Evolutionary conservation across 495 filamentous ascomycete species (phyloP).

Genomic region (Entonaema liquescens): DNA sequence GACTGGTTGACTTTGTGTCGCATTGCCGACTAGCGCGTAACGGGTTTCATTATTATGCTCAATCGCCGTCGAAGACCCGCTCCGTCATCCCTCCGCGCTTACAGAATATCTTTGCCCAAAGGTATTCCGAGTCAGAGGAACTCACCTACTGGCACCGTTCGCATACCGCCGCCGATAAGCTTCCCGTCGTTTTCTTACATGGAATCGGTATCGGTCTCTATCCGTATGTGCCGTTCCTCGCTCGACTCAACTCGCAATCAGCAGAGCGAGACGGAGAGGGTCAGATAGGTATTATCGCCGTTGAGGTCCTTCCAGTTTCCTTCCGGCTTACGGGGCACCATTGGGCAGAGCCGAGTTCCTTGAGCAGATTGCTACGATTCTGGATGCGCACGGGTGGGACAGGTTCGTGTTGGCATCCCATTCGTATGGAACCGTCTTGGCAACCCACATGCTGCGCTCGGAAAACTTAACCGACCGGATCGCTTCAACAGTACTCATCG

Average conservation of each 20-base stretch:
- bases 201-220: constrained; percentile 76
- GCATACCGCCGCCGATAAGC: constrained; percentile 61
- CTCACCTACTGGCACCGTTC: constrained; percentile 71
- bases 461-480: constrained; percentile 53
- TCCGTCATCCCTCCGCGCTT: constrained; percentile 66
- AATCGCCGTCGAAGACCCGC: constrained; percentile 51
- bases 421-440: constrained; percentile 70
- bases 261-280: constrained; percentile 42
- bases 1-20: constrained; percentile 48
- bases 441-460: constrained; percentile 67
- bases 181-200: constrained; percentile 72
- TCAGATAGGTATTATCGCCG: constrained; percentile 69
- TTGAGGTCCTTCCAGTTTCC: constrained; percentile 71
- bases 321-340: constrained; percentile 64
- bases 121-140: constrained; percentile 55
- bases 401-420: constrained; percentile 64
- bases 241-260: constrained; percentile 57
- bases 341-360: constrained; percentile 58
- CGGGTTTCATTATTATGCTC: constrained; percentile 59
- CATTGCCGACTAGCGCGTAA: constrained; percentile 52
- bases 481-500: constrained; percentile 63
- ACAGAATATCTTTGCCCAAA: constrained; percentile 51
- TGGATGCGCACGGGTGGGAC: constrained; percentile 61
- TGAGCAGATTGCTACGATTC: constrained; percentile 59
- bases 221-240: constrained; percentile 66